Conservation (phyloP, 495 filamentous ascomycete species). For the Cercophora sp. region DNA sequence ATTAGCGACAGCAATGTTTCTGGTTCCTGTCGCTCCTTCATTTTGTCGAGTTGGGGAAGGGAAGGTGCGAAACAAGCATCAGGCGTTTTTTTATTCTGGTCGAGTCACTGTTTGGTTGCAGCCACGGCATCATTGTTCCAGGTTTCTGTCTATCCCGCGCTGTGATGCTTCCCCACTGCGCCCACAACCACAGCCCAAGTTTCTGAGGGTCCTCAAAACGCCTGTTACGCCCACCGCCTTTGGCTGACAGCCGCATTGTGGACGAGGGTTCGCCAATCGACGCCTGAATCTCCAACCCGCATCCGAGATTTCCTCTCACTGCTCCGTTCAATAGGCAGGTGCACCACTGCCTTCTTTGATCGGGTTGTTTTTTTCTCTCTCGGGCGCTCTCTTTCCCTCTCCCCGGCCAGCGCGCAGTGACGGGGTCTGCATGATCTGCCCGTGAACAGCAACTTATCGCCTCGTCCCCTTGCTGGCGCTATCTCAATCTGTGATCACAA, state of each 20-base stretch:
- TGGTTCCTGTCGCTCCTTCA: neutral
- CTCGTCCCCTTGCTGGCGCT: neutral
- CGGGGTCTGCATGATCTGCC: neutral
- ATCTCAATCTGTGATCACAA: neutral
- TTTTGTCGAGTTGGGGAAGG: neutral
- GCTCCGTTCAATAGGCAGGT: neutral
- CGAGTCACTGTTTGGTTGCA: no score
- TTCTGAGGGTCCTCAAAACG: neutral
- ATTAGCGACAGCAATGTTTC: neutral
- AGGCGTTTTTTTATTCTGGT: no score
- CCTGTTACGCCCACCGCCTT: neutral
- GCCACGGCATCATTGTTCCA: neutral
- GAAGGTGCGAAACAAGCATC: neutral
- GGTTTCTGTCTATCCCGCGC: neutral
- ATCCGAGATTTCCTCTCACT: slow-evolving; percentile 4
- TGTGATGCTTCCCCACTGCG: neutral
- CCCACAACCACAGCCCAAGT: no score
- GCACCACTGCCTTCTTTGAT: neutral
- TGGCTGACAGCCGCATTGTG: neutral
- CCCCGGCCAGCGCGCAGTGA: no score
- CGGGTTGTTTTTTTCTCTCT: neutral
- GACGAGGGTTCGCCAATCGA: neutral
- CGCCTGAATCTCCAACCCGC: neutral
- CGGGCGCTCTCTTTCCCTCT: neutral
- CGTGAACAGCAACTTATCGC: neutral